Conservation (phyloP, 768 basidiomycete genomes). For the Tricholoma furcatifolium region DNA sequence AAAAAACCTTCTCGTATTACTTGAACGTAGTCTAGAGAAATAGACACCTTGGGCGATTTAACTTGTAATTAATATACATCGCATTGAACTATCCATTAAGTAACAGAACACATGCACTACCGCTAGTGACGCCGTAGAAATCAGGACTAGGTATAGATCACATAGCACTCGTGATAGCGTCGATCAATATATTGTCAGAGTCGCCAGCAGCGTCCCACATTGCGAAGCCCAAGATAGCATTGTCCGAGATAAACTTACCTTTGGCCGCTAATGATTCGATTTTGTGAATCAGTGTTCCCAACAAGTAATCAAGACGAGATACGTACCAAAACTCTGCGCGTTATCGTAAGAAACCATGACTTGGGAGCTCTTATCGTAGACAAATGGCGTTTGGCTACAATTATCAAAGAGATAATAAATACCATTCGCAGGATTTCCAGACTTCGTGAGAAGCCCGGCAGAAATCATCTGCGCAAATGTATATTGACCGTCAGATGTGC, state of each 20-base stretch:
- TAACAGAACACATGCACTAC: too few species aligned
- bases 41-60: too few species aligned
- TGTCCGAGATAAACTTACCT: conserved; percentile 55
- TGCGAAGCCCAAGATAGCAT: conserved; percentile 57
- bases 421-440: conserved; percentile 45
- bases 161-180: conserved; percentile 47
- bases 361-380: conserved; percentile 55
- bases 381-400: conserved; percentile 77
- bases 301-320: neutral
- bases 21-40: too few species aligned
- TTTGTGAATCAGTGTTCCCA: neutral
- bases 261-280: conserved; percentile 54
- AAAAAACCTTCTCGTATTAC: too few species aligned
- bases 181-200: conserved; percentile 50
- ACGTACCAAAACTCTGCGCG: conserved; percentile 50
- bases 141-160: too few species aligned
- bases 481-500: conserved; percentile 44
- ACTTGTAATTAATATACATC: too few species aligned
- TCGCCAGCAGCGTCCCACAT: conserved; percentile 72
- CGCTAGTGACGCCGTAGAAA: too few species aligned
- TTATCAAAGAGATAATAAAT: conserved; percentile 57
- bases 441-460: conserved; percentile 47
- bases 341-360: conserved; percentile 73
- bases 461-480: conserved; percentile 62
- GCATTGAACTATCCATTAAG: too few species aligned